Percentiles rank a stretch among this genome's conserved stretches.
phyloP scores from a whole-genome alignment of 1,284 basidiomycete genomes.

The Lentinula novae-zelandiae region DNA sequence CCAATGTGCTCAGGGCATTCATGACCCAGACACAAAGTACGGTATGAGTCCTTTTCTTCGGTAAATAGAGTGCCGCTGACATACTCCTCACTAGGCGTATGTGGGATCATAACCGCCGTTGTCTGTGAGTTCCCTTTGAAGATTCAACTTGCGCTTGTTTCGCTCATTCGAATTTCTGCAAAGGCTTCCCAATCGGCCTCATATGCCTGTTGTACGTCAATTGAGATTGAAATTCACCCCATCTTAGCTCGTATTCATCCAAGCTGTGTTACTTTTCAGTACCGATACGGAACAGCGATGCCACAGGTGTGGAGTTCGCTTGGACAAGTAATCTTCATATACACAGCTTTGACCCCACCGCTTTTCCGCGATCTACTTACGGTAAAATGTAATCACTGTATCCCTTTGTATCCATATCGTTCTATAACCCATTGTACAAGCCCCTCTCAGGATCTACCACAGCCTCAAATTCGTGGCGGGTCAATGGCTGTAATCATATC shows the following conservation, averaged over 20 bases:
- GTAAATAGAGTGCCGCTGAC: too few relatives aligned
- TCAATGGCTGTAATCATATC: too few relatives aligned
- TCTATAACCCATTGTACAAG: neutral
- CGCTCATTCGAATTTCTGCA: neutral
- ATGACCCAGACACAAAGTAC: constrained; percentile 31
- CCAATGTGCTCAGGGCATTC: constrained; percentile 33
- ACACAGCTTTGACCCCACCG: neutral
- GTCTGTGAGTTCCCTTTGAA: constrained; percentile 16
- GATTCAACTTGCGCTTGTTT: neutral
- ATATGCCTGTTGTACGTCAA: constrained; percentile 31
- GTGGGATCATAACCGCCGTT: constrained; percentile 38
- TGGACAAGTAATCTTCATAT: neutral
- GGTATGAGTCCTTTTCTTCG: neutral
- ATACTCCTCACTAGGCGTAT: constrained; percentile 22
- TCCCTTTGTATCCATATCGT: too few relatives aligned
- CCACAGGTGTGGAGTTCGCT: neutral
- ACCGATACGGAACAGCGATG: neutral
- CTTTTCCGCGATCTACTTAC: neutral
- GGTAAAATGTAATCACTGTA: too few relatives aligned
- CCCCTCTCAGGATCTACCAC: too few relatives aligned
- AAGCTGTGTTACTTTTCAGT: neutral
- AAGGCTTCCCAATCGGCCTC: constrained; percentile 24
- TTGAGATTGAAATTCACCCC: neutral
- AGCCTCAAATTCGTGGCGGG: too few relatives aligned
- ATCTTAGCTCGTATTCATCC: neutral